phyloP scores from a whole-genome alignment of 345 rosid genomes.

The Salix udensis region DNA sequence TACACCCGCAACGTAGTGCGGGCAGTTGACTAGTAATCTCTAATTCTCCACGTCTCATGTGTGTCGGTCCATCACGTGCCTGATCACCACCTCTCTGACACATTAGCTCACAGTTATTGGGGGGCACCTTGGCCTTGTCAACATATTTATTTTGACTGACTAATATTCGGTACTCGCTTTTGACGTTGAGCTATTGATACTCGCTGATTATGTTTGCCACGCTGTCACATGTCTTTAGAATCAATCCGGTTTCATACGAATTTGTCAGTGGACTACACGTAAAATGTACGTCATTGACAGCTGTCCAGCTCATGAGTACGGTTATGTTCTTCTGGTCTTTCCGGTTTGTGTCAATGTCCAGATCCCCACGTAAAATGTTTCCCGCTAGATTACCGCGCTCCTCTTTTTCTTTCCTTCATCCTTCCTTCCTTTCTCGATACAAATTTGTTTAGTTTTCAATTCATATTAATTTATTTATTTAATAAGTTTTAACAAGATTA shows the following conservation, averaged over 20 bases:
- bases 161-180: background rate
- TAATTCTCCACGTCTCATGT: conserved; percentile 19
- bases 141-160: background rate
- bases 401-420: too few relatives aligned
- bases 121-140: conserved; percentile 10
- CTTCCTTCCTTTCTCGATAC: too few relatives aligned
- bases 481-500: too few relatives aligned
- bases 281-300: conserved; percentile 5
- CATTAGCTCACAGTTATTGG: background rate
- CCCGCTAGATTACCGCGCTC: background rate
- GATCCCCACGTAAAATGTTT: background rate
- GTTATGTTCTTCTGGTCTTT: background rate
- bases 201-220: conserved; percentile 1
- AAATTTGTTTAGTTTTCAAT: too few relatives aligned
- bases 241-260: background rate
- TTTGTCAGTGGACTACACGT: background rate
- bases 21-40: too few relatives aligned
- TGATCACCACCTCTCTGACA: conserved; percentile 8
- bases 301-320: conserved; percentile 10
- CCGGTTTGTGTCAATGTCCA: background rate
- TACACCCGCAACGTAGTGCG: too few relatives aligned
- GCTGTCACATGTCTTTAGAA: conserved; percentile 1
- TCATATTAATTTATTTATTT: too few relatives aligned
- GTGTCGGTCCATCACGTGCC: conserved; percentile 37
- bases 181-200: background rate